A percentile compares a stretch with the other conserved stretches of the same genome.
Evolutionary conservation across 768 basidiomycete species (phyloP).

Genomic region (Suillus bovinus): DNA sequence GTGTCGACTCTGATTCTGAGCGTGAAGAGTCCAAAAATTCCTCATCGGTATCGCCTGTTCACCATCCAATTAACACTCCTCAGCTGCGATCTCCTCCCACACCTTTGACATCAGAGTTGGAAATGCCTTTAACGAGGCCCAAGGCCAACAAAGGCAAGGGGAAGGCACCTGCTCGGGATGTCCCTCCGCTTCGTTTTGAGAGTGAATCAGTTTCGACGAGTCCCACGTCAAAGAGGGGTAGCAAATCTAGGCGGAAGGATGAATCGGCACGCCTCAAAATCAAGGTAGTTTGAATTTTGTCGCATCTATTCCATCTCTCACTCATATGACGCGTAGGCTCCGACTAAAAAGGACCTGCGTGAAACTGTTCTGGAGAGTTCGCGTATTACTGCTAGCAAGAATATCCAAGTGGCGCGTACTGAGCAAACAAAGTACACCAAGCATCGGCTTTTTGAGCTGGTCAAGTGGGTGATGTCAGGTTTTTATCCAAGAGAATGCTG

Average conservation of each 20-base stretch:
- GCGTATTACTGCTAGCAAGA: slow-evolving; percentile 50
- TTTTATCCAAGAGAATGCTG: not conserved
- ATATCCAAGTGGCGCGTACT: slow-evolving; percentile 40
- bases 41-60: slow-evolving; percentile 37
- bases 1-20: slow-evolving; percentile 30
- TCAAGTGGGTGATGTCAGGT: slow-evolving; percentile 23
- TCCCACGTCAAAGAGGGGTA: slow-evolving; percentile 24
- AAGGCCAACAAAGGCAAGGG: slow-evolving; percentile 32
- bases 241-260: slow-evolving; percentile 27
- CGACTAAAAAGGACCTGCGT: slow-evolving; percentile 54
- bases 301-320: slow-evolving; percentile 9
- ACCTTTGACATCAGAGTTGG: slow-evolving; percentile 61
- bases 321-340: slow-evolving; percentile 39
- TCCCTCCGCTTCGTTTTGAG: slow-evolving; percentile 39
- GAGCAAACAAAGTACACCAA: slow-evolving; percentile 36
- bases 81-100: slow-evolving; percentile 41
- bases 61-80: slow-evolving; percentile 36
- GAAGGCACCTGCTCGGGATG: slow-evolving; percentile 31
- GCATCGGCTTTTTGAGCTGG: slow-evolving; percentile 30
- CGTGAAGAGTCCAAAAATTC: slow-evolving; percentile 33
- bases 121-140: slow-evolving; percentile 33
- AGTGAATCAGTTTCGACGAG: slow-evolving; percentile 25
- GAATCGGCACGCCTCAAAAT: slow-evolving; percentile 30
- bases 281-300: slow-evolving; percentile 32
- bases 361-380: slow-evolving; percentile 50